These are phyloP conservation scores for Magnaporthiopsis incrustans DNA, from an alignment of 2,329 filamentous ascomycete species.

Conservation along the genomic window DNA sequence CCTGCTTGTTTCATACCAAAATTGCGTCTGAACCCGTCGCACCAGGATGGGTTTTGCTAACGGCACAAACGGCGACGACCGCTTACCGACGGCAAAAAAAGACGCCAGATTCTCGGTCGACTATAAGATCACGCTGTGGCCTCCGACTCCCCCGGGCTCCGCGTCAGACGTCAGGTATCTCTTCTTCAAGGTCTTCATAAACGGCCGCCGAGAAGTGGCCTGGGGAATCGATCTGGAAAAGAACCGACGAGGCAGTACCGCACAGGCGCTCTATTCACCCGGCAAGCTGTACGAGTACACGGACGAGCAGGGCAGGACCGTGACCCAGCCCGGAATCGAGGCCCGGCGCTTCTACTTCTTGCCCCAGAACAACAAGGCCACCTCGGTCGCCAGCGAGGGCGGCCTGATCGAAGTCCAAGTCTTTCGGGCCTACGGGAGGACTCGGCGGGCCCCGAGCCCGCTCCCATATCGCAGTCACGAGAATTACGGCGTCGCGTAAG, in stretches of 20 bases:
- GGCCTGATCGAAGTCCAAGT: slow-evolving; percentile 46
- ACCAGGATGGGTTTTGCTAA: slow-evolving; percentile 8
- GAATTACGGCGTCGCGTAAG: slow-evolving; percentile 46
- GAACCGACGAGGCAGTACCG: slow-evolving; percentile 26
- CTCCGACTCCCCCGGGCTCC: slow-evolving; percentile 16
- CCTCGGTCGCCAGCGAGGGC: slow-evolving; percentile 41
- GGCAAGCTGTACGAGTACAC: slow-evolving; percentile 30
- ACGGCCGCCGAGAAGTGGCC: slow-evolving; percentile 41
- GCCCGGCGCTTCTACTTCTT: slow-evolving; percentile 43
- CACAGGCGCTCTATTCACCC: slow-evolving; percentile 41
- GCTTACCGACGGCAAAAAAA: slow-evolving; percentile 16
- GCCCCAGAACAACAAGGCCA: slow-evolving; percentile 21
- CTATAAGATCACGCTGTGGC: slow-evolving; percentile 30
- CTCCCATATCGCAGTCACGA: slow-evolving; percentile 38
- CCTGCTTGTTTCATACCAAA: background rate
- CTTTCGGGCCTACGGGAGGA: slow-evolving; percentile 42
- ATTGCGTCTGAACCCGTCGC: background rate
- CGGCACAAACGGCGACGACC: background rate
- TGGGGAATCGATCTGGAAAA: slow-evolving; percentile 40
- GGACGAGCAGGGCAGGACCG: slow-evolving; percentile 24
- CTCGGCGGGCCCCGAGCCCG: slow-evolving; percentile 31
- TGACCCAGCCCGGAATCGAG: slow-evolving; percentile 34
- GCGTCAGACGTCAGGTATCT: slow-evolving; percentile 28
- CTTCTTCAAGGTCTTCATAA: slow-evolving; percentile 49
- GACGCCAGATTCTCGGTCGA: slow-evolving; percentile 45